Conservation (phyloP, 495 filamentous ascomycete species). For the Oleoguttula mirabilis region DNA sequence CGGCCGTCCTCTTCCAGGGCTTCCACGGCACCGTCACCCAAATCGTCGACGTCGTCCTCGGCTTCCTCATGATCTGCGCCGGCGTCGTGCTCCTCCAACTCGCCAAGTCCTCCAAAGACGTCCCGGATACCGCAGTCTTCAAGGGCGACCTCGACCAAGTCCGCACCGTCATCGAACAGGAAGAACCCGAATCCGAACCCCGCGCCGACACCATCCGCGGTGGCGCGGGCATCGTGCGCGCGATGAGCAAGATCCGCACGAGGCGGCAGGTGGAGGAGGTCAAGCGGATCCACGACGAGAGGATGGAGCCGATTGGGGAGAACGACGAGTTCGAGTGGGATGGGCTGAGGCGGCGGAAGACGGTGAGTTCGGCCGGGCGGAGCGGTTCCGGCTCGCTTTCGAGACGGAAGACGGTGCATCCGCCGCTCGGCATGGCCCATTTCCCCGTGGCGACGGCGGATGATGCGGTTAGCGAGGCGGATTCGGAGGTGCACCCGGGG, state of each 20-base stretch:
- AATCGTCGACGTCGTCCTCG: constrained; percentile 82
- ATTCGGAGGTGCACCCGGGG: constrained; percentile 30
- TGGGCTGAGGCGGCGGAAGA: constrained; percentile 74
- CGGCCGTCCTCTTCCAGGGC: constrained; percentile 81
- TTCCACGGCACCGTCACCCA: constrained; percentile 75
- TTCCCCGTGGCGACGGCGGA: too few species aligned
- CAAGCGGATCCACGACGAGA: constrained; percentile 66
- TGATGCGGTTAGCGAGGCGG: constrained; percentile 43
- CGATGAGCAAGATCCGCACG: constrained; percentile 62
- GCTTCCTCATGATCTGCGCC: constrained; percentile 87
- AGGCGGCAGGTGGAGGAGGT: constrained; percentile 75
- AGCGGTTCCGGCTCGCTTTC: constrained; percentile 30
- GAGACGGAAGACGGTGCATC: constrained; percentile 48
- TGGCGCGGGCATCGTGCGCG: constrained; percentile 75
- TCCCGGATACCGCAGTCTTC: constrained; percentile 88
- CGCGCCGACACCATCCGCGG: constrained; percentile 95
- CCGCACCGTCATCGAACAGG: constrained; percentile 83
- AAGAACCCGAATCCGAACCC: constrained; percentile 88
- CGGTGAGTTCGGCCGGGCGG: constrained; percentile 32
- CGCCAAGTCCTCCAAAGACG: constrained; percentile 96
- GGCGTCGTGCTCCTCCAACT: constrained; percentile 94
- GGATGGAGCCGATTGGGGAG: constrained; percentile 61
- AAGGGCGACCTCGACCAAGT: constrained; percentile 89
- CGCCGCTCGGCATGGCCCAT: constrained; percentile 77
- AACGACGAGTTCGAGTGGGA: constrained; percentile 84